phyloP scores from a whole-genome alignment of 2,329 filamentous ascomycete genomes.

The Fusarium nurragi region DNA sequence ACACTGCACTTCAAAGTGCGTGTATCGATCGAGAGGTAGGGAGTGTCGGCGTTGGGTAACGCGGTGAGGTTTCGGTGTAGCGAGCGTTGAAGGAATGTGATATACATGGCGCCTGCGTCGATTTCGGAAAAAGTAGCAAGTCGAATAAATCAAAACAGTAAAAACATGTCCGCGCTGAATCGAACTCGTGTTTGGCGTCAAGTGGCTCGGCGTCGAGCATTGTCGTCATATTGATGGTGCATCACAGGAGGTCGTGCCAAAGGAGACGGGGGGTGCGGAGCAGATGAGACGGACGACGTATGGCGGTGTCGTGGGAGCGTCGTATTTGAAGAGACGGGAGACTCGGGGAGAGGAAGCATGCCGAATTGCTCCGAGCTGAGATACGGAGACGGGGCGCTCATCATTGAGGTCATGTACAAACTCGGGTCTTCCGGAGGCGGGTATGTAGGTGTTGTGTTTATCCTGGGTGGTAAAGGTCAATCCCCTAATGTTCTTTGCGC shows the following conservation, averaged over 20 bases:
- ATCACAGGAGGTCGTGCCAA: conserved; percentile 48
- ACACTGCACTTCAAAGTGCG: conserved; percentile 45
- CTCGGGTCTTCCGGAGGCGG: conserved; percentile 56
- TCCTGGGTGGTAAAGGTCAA: conserved; percentile 66
- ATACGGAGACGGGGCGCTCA: conserved; percentile 57
- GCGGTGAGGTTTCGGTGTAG: conserved; percentile 43
- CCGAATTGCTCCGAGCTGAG: conserved; percentile 54
- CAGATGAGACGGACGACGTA: conserved; percentile 50
- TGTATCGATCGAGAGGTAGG: conserved; percentile 34
- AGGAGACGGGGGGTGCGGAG: conserved; percentile 50
- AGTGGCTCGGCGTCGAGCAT: conserved; percentile 50
- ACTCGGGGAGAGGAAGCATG: conserved; percentile 59
- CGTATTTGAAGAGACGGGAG: conserved; percentile 51
- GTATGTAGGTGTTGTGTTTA: conserved; percentile 56
- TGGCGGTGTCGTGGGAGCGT: conserved; percentile 53
- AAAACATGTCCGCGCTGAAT: conserved; percentile 31
- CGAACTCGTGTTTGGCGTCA: conserved; percentile 36
- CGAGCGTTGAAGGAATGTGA: conserved; percentile 51
- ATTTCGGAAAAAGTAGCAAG: conserved; percentile 38
- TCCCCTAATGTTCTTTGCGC: conserved; percentile 56
- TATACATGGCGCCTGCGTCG: conserved; percentile 51
- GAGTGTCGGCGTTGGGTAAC: conserved; percentile 48
- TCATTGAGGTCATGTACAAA: conserved; percentile 50
- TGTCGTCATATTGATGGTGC: conserved; percentile 45
- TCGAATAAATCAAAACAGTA: conserved; percentile 28